Evolutionary conservation across 495 filamentous ascomycete genomes (phyloP), one percentile per base, ranked within the genome.

Genomic region (Lasiosphaeria miniovina): DNA sequence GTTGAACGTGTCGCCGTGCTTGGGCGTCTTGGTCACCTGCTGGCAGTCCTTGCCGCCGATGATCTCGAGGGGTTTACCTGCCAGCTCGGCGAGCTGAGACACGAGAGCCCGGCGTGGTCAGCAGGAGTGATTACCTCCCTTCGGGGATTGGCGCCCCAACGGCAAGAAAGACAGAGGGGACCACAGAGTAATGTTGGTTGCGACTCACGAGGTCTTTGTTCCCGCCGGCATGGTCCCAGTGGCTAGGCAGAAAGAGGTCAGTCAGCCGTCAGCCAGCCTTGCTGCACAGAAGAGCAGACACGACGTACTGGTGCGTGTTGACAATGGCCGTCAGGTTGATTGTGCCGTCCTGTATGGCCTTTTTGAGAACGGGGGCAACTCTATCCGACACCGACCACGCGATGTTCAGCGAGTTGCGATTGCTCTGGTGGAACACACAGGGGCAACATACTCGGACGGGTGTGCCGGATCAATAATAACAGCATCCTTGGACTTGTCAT

Each of bases 381-480:
- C 94, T 96, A 60, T 7, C 24, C 24, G 24, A 24, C 24, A 24
- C 24, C 24, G 24, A 24, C 24, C 24, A 24, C 2, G 24, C 24
- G 24, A 24, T 24, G 24, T 24, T 24, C 15, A 24, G 24, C 24
- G 24, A 24, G 24, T 8, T 43, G 1, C 33, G 43, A 45, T 15
- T 41, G 12, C 35, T 6, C n/a, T n/a, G 11, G 6, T 15, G 17
- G 4, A 53, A 36, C 4, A 5, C 36, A 11, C 9, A 43, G 41
- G 3, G 15, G 36, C n/a, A n/a, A 57, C 36, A 57, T 77, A 97
- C 94, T 98, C 94, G 6, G 86, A 81, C 9, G 93, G 93, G 73
- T 97, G 84, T 15, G 94, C 94, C 34, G 94, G 95, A 64, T 98
- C 94, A 63, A 98, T 90, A 45, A 98, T 89, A 45, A 96, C 91